A percentile compares a stretch with the other conserved stretches of the same genome.
Conservation (phyloP, 2,329 filamentous ascomycete species). For the Plenodomus tracheiphilus region DNA sequence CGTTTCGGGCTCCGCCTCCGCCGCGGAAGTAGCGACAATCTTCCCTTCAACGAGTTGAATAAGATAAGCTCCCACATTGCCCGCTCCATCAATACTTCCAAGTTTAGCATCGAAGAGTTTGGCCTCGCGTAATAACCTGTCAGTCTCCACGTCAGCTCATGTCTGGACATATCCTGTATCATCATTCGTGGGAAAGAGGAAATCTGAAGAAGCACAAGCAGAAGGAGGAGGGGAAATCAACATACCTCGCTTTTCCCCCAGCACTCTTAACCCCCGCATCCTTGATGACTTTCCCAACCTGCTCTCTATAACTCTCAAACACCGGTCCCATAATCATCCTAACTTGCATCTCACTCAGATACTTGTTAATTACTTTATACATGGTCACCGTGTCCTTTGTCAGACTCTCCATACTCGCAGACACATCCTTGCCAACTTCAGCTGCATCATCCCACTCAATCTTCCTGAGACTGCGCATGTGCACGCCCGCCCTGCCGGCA, state of each 20-base stretch:
- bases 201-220: conserved; percentile 1
- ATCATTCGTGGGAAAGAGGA: too few relatives aligned
- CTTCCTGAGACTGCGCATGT: conserved; percentile 73
- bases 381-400: conserved; percentile 84
- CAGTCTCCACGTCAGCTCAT: neutral
- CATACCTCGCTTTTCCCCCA: conserved; percentile 72
- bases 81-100: conserved; percentile 77
- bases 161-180: too few relatives aligned
- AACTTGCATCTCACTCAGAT: conserved; percentile 76
- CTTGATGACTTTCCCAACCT: conserved; percentile 72
- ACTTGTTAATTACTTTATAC: conserved; percentile 80
- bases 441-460: conserved; percentile 70
- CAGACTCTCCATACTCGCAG: conserved; percentile 82
- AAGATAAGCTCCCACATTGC: conserved; percentile 69
- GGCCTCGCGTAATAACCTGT: conserved; percentile 75
- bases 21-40: conserved; percentile 25
- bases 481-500: conserved; percentile 72
- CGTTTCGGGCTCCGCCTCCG: conserved; percentile 2
- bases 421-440: conserved; percentile 51
- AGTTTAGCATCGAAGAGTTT: conserved; percentile 72
- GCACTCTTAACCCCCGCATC: conserved; percentile 68
- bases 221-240: conserved; percentile 2
- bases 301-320: conserved; percentile 78
- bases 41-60: conserved; percentile 67
- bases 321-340: conserved; percentile 84